Percentiles rank a stretch among this genome's conserved stretches.
Conservation (phyloP, 2,329 filamentous ascomycete species). For the Calycina herbarum region DNA sequence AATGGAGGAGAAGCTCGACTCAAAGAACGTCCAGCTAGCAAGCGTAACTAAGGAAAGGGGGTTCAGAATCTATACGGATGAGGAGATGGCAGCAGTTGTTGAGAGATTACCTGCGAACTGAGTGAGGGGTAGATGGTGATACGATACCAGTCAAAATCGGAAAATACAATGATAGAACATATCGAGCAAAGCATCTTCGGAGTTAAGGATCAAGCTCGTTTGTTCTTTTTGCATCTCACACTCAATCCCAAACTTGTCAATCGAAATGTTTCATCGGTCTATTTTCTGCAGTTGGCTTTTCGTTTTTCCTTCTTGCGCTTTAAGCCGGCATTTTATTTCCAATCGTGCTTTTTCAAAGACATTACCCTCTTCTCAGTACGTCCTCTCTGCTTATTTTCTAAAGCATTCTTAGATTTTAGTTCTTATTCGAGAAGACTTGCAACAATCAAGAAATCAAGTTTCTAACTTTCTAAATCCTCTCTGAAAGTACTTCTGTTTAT, state of each 20-base stretch:
- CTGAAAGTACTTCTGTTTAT: too few relatives aligned
- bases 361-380: too few relatives aligned
- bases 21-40: slow-evolving; percentile 97
- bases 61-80: slow-evolving; percentile 97
- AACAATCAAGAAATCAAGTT: too few relatives aligned
- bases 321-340: not conserved
- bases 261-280: not conserved
- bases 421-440: too few relatives aligned
- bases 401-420: too few relatives aligned
- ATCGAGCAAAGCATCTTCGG: not conserved
- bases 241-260: not conserved
- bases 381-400: too few relatives aligned
- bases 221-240: slow-evolving; percentile 5
- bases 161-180: slow-evolving; percentile 13
- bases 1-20: slow-evolving; percentile 99
- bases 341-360: too few relatives aligned
- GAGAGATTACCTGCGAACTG: slow-evolving; percentile 73
- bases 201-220: not conserved
- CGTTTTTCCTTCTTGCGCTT: not conserved
- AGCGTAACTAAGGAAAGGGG: slow-evolving; percentile 97
- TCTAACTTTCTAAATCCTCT: too few relatives aligned
- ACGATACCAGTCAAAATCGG: slow-evolving; percentile 10
- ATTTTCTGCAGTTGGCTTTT: not conserved
- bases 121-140: slow-evolving; percentile 11
- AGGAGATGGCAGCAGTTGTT: slow-evolving; percentile 94